phyloP scores from a whole-genome alignment of 306 rosid species.

The Psophocarpus tetragonolobus region DNA sequence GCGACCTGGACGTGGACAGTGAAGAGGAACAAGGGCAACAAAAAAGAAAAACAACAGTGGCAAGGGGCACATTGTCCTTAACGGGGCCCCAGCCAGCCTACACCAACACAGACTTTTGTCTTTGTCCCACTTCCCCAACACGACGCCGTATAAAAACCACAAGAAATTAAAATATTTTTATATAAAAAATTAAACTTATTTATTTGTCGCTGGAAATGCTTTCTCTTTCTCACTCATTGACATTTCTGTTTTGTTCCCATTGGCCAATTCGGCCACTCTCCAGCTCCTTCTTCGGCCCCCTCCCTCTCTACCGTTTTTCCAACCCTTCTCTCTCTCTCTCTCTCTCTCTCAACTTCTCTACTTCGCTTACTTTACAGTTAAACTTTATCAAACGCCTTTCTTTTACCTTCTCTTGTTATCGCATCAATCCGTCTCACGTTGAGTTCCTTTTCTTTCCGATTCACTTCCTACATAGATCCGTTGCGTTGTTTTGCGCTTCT shows the following conservation, averaged over 20 bases:
- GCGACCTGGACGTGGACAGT: neutral
- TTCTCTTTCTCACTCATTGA: constrained; percentile 42
- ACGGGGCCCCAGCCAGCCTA: constrained; percentile 32
- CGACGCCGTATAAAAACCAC: constrained; percentile 38
- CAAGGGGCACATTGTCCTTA: constrained; percentile 23
- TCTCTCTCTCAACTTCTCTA: neutral
- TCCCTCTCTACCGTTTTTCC: constrained; percentile 22
- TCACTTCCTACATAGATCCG: constrained; percentile 39
- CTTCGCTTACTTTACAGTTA: neutral
- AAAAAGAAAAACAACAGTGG: constrained; percentile 36
- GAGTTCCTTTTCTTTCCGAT: constrained; percentile 27
- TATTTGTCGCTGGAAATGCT: constrained; percentile 36
- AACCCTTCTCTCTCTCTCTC: neutral
- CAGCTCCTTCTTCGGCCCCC: neutral
- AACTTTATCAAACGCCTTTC: constrained; percentile 1
- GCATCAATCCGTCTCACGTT: constrained; percentile 48
- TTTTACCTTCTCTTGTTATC: constrained; percentile 20
- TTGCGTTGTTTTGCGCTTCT: neutral
- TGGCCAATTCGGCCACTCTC: constrained; percentile 42
- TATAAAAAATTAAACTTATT: constrained; percentile 18
- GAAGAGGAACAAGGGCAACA: constrained; percentile 19
- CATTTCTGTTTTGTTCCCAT: constrained; percentile 41
- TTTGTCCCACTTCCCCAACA: constrained; percentile 24
- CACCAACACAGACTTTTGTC: constrained; percentile 22
- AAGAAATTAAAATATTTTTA: neutral